Percentiles rank a stretch among this genome's conserved stretches.
These are phyloP conservation scores for Cladobotryum mycophilum DNA, from an alignment of 2,329 filamentous ascomycete genomes.

Conservation along the genomic window DNA sequence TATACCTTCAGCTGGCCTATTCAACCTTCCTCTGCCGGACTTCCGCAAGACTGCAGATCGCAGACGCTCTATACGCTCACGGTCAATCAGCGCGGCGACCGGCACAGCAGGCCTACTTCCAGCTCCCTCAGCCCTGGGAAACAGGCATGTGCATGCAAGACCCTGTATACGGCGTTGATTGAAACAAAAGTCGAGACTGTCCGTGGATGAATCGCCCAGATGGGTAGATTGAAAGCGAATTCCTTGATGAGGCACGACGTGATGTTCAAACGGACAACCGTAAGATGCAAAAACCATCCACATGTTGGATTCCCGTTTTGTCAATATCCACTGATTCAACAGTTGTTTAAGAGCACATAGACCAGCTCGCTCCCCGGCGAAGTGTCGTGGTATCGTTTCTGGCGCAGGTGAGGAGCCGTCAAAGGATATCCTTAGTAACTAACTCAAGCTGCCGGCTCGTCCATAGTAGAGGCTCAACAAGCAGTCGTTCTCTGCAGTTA, in stretches of 20 bases:
- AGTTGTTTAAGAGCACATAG: too few species aligned
- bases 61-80: neutral
- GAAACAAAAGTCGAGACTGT: too few species aligned
- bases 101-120: too few species aligned
- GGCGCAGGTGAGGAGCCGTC: neutral
- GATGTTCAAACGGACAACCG: too few species aligned
- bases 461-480: neutral
- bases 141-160: too few species aligned
- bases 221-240: too few species aligned
- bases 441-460: neutral
- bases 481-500: neutral
- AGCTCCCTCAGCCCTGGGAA: too few species aligned
- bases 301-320: too few species aligned
- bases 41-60: neutral
- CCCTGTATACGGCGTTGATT: too few species aligned
- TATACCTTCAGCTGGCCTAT: neutral
- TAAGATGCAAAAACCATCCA: too few species aligned
- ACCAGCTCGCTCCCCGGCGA: neutral
- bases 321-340: neutral
- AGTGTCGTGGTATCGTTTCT: neutral
- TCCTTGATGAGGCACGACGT: too few species aligned
- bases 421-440: neutral
- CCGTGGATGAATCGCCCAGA: too few species aligned
- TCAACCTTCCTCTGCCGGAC: neutral
- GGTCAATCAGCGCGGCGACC: neutral